A percentile compares a stretch with the other conserved stretches of the same genome.
These are phyloP conservation scores for Bruguiera gymnorhiza DNA, from an alignment of 345 rosid species.

Conservation along the genomic window DNA sequence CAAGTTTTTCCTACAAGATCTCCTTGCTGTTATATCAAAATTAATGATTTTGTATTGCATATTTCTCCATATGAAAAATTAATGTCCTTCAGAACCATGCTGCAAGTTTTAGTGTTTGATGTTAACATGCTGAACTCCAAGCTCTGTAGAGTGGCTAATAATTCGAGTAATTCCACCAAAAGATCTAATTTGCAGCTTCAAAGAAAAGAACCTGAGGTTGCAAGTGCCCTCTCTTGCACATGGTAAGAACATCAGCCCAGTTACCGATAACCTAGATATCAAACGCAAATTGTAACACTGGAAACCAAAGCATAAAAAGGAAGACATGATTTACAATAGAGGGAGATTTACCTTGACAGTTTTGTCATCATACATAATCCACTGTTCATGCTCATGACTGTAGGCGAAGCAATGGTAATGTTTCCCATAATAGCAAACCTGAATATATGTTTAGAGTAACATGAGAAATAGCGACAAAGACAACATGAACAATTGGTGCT, in stretches of 20 bases:
- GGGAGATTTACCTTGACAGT: slow-evolving; percentile 67
- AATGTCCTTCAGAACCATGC: slow-evolving; percentile 15
- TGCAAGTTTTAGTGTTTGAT: slow-evolving; percentile 9
- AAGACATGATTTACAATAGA: neutral
- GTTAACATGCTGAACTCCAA: slow-evolving; percentile 6
- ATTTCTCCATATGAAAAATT: slow-evolving; percentile 5
- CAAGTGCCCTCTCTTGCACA: slow-evolving; percentile 83
- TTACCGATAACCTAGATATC: slow-evolving; percentile 67
- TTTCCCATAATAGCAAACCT: slow-evolving; percentile 98
- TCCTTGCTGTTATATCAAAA: slow-evolving; percentile 12
- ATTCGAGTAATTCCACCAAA: slow-evolving; percentile 17
- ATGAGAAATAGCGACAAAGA: slow-evolving; percentile 2
- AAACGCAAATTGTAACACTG: slow-evolving; percentile 15
- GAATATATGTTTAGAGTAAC: slow-evolving; percentile 21
- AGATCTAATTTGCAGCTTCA: slow-evolving; percentile 52
- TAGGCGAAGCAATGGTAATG: slow-evolving; percentile 97
- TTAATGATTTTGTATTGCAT: slow-evolving; percentile 18
- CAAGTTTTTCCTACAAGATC: slow-evolving; percentile 25
- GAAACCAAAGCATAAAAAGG: neutral
- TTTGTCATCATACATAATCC: slow-evolving; percentile 98
- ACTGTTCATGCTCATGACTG: slow-evolving; percentile 57
- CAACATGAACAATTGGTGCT: neutral
- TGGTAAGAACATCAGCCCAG: slow-evolving; percentile 70
- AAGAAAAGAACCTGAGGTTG: slow-evolving; percentile 95
- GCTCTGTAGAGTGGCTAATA: slow-evolving; percentile 20